phyloP scores from a whole-genome alignment of 441 rosid species.

The Bocquillonia castaneifolia region DNA sequence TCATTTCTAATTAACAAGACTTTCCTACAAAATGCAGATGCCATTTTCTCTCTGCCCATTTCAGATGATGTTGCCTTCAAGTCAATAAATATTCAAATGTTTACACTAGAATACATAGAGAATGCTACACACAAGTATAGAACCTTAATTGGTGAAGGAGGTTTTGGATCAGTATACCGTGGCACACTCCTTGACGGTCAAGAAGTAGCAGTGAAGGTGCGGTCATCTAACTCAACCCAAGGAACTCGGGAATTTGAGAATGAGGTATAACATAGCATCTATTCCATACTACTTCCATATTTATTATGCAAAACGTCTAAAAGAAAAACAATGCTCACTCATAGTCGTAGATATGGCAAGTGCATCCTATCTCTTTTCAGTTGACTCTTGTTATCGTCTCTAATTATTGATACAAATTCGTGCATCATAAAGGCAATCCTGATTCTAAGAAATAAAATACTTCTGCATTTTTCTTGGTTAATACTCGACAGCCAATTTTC shows the following conservation, averaged over 20 bases:
- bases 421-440: neutral
- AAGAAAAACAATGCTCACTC: neutral
- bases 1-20: conserved; percentile 11
- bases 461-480: neutral
- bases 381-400: neutral
- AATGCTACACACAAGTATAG: conserved; percentile 47
- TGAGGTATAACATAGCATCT: conserved; percentile 41
- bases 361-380: neutral
- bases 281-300: neutral
- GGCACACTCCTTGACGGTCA: conserved; percentile 62
- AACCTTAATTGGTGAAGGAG: conserved; percentile 69
- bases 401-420: neutral
- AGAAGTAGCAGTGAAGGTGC: conserved; percentile 78
- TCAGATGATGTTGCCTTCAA: conserved; percentile 34
- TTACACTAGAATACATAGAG: conserved; percentile 45
- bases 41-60: conserved; percentile 46
- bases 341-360: neutral
- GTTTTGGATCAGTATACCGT: conserved; percentile 65
- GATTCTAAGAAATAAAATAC: conserved; percentile 5
- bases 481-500: neutral
- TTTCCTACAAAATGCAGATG: conserved; percentile 38
- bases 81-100: conserved; percentile 46
- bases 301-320: neutral
- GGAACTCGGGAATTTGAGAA: conserved; percentile 73
- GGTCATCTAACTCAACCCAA: conserved; percentile 70